Conservation (phyloP, 2,329 filamentous ascomycete species). For the Colletotrichum sp. region DNA sequence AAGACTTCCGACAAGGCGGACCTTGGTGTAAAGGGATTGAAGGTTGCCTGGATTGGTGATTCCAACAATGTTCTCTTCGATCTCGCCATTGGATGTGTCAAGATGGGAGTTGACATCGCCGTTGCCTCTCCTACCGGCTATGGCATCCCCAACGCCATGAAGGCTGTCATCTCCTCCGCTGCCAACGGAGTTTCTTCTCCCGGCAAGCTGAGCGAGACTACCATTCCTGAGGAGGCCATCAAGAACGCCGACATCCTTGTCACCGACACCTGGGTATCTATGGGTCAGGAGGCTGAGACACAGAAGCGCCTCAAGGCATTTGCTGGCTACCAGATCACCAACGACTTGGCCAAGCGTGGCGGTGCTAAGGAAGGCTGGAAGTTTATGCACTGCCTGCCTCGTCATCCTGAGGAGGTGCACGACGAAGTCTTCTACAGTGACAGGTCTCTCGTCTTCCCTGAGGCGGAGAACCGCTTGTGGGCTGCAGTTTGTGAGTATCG, state of each 20-base stretch:
- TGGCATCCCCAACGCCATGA: constrained; percentile 78
- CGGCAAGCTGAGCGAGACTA: constrained; percentile 77
- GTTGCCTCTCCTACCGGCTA: constrained; percentile 89
- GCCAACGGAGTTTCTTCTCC: constrained; percentile 60
- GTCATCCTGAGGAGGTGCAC: constrained; percentile 89
- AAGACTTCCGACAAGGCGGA: constrained; percentile 31
- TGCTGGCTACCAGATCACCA: constrained; percentile 88
- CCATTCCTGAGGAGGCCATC: constrained; percentile 82
- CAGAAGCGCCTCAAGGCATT: constrained; percentile 81
- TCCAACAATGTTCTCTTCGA: constrained; percentile 98
- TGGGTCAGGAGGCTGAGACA: constrained; percentile 93
- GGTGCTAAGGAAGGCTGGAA: constrained; percentile 91
- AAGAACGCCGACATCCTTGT: constrained; percentile 88
- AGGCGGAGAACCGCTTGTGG: constrained; percentile 95
- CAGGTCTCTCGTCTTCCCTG: constrained; percentile 86
- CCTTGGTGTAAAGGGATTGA: constrained; percentile 80
- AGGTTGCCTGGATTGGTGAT: constrained; percentile 95
- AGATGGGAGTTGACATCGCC: constrained; percentile 84
- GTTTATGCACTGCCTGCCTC: constrained; percentile 97
- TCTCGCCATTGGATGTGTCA: constrained; percentile 84
- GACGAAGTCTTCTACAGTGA: constrained; percentile 94
- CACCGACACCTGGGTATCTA: constrained; percentile 97
- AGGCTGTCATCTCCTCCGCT: constrained; percentile 71
- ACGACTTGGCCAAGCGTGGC: constrained; percentile 80
- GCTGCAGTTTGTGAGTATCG: constrained; percentile 73